Conservation (phyloP, 768 basidiomycete genomes). For the Clavulina sp. region DNA sequence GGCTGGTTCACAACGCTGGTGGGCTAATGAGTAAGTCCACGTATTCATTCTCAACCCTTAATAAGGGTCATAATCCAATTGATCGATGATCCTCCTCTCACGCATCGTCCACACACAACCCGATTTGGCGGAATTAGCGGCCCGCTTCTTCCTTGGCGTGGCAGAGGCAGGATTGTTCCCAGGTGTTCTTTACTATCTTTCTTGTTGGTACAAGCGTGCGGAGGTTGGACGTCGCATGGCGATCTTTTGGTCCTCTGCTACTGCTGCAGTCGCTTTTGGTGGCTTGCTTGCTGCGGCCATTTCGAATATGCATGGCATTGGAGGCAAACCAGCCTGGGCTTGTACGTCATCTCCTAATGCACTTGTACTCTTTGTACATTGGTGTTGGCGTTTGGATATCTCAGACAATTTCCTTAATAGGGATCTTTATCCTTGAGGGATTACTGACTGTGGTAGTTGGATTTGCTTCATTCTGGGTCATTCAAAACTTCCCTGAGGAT, state of each 20-base stretch:
- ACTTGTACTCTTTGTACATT: background rate
- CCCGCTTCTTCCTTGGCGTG: conserved; percentile 34
- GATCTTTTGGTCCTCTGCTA: conserved; percentile 62
- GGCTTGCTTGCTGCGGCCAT: conserved; percentile 42
- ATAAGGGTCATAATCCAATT: background rate
- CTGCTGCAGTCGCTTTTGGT: conserved; percentile 66
- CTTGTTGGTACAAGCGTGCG: conserved; percentile 66
- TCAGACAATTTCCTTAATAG: background rate
- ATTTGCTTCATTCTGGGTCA: conserved; percentile 46
- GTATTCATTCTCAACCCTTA: background rate
- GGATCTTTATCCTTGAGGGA: conserved; percentile 41
- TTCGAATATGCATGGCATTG: conserved; percentile 34
- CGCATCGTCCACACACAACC: too few relatives aligned
- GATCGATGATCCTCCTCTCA: background rate
- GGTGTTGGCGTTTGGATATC: background rate
- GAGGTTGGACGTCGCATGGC: conserved; percentile 61
- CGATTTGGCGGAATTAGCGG: background rate
- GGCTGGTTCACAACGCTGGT: conserved; percentile 48
- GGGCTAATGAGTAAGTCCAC: conserved; percentile 28
- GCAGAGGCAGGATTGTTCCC: conserved; percentile 56
- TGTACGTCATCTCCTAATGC: background rate
- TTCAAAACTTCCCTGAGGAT: conserved; percentile 61
- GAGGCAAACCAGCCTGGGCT: conserved; percentile 9
- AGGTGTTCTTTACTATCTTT: conserved; percentile 19
- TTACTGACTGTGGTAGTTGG: conserved; percentile 44